A percentile compares a stretch with the other conserved stretches of the same genome.
These are phyloP conservation scores for Oryza meridionalis DNA, from an alignment of 176 grass and related monocot species.

Conservation along the genomic window DNA sequence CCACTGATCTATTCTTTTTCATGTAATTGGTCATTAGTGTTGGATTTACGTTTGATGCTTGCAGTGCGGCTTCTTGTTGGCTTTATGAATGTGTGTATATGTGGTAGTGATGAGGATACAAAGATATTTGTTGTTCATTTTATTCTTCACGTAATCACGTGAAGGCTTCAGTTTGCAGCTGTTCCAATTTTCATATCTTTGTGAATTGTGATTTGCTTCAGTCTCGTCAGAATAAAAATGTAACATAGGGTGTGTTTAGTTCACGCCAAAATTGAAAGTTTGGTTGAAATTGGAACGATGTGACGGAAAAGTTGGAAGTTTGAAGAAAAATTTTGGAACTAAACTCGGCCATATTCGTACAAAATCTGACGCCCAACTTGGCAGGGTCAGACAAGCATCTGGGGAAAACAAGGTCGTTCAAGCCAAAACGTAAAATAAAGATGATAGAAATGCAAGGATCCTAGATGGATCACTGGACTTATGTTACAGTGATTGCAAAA, in stretches of 20 bases:
- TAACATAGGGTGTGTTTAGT: neutral
- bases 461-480: neutral
- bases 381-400: neutral
- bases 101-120: conserved; percentile 36
- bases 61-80: neutral
- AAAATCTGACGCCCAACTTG: neutral
- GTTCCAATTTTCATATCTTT: neutral
- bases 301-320: too few species aligned
- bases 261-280: too few species aligned
- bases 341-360: neutral
- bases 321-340: too few species aligned
- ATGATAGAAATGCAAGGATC: neutral
- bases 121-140: neutral
- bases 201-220: neutral
- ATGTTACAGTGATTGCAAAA: neutral
- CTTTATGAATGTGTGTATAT: conserved; percentile 58
- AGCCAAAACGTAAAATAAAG: neutral
- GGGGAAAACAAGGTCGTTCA: neutral
- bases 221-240: neutral
- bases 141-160: neutral
- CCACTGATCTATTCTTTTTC: conserved; percentile 39
- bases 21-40: conserved; percentile 32
- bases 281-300: too few species aligned
- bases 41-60: conserved; percentile 35
- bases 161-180: neutral